phyloP scores from a whole-genome alignment of 2,329 filamentous ascomycete genomes.

The Xylariales sp. region DNA sequence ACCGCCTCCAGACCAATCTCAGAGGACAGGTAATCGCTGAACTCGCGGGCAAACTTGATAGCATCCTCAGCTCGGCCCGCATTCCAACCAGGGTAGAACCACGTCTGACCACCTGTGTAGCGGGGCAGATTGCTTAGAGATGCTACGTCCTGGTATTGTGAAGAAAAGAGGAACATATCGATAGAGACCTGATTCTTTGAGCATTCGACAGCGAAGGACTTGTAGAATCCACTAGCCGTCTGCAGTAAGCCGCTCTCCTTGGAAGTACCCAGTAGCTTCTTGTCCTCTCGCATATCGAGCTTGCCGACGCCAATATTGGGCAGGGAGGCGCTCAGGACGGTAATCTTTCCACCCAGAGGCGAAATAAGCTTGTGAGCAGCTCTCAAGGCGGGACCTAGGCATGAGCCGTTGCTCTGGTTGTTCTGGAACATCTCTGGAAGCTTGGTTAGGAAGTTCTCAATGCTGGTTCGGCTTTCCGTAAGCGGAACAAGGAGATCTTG shows the following conservation, averaged over 20 bases:
- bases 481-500: conserved; percentile 87
- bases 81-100: conserved; percentile 98
- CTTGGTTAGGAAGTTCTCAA: conserved; percentile 86
- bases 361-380: conserved; percentile 96
- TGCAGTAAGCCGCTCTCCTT: conserved; percentile 87
- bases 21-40: conserved; percentile 92
- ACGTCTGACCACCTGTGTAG: conserved; percentile 96
- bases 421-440: conserved; percentile 96
- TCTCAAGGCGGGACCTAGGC: conserved; percentile 88
- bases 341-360: conserved; percentile 89
- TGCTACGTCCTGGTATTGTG: conserved; percentile 95
- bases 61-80: conserved; percentile 90
- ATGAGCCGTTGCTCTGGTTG: conserved; percentile 84
- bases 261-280: conserved; percentile 88
- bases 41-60: conserved; percentile 95
- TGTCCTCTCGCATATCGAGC: conserved; percentile 91
- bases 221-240: conserved; percentile 95
- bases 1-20: conserved; percentile 97
- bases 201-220: conserved; percentile 97
- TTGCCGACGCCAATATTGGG: conserved; percentile 88
- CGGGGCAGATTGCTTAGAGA: conserved; percentile 91
- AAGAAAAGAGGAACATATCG: conserved; percentile 96
- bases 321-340: conserved; percentile 82
- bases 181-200: conserved; percentile 98
- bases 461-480: conserved; percentile 81